Conservation (phyloP, 1,139 yeast species). For the Candida mesenterica region DNA sequence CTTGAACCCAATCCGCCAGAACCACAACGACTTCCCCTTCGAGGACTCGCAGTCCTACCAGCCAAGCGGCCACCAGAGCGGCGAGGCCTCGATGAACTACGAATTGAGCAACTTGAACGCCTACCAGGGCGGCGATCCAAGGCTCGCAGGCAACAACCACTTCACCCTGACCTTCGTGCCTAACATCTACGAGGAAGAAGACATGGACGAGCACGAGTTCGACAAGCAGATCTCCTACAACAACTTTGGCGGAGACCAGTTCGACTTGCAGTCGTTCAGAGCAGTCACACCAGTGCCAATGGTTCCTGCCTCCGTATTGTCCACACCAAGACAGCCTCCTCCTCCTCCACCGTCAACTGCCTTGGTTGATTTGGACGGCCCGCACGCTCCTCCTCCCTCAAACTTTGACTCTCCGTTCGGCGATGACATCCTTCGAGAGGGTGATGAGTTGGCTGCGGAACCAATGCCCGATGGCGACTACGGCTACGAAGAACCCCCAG, state of each 20-base stretch:
- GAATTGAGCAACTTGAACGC: constrained; percentile 14
- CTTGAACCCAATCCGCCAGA: constrained; percentile 17
- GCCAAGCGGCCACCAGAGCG: constrained; percentile 11
- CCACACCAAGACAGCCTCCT: constrained; percentile 7
- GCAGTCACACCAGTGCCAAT: constrained; percentile 25
- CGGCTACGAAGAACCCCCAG: constrained; percentile 31
- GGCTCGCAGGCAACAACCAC: constrained; percentile 12
- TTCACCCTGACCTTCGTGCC: constrained; percentile 47
- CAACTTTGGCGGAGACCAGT: constrained; percentile 45
- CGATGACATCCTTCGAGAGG: background rate
- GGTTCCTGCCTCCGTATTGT: constrained; percentile 8
- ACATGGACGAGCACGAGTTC: constrained; percentile 41
- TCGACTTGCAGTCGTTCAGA: constrained; percentile 38
- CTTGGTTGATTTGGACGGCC: constrained; percentile 2
- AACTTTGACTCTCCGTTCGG: constrained; percentile 4
- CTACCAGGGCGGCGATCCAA: constrained; percentile 6
- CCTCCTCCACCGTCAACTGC: constrained; percentile 11
- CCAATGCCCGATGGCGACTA: constrained; percentile 12
- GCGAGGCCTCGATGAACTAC: constrained; percentile 11
- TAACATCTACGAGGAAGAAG: constrained; percentile 45
- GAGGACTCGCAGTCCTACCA: constrained; percentile 10
- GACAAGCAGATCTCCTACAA: constrained; percentile 42
- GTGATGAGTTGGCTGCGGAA: constrained; percentile 6
- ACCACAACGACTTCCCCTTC: constrained; percentile 13
- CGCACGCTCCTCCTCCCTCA: constrained; percentile 8